A percentile compares a stretch with the other conserved stretches of the same genome.
phyloP scores from a whole-genome alignment of 2,329 filamentous ascomycete species.

The Ambrosiella cleistominuta region DNA sequence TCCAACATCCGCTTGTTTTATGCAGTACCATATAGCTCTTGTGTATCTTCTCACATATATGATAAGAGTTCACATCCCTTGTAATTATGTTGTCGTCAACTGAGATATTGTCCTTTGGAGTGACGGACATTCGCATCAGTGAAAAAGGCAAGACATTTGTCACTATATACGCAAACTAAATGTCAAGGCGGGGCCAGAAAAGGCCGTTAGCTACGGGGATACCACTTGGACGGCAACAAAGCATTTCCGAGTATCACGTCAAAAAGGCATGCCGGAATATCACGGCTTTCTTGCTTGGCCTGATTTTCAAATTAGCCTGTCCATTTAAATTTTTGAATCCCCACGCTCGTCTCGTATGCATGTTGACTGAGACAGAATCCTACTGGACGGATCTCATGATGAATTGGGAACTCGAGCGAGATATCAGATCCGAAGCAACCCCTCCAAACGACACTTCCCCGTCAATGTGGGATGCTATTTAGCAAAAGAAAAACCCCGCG shows the following conservation, averaged over 20 bases:
- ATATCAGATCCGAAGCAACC: conserved; percentile 1
- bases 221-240: no score
- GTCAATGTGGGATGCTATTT: not conserved
- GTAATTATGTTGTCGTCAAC: no score
- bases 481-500: not conserved
- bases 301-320: not conserved
- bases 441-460: not conserved
- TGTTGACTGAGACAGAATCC: not conserved
- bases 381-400: not conserved
- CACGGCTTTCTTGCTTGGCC: not conserved
- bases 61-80: not conserved
- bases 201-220: no score
- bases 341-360: not conserved
- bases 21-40: not conserved
- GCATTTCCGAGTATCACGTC: no score
- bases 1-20: not conserved
- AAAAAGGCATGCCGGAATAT: not conserved
- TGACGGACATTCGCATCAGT: no score
- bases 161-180: no score
- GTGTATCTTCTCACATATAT: not conserved
- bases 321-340: not conserved
- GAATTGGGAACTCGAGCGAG: not conserved
- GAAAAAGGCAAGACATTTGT: no score
- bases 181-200: no score
- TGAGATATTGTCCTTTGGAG: no score